Base-by-base conservation (phyloP, 306 rosid genomes). In the Argentina anserina region DNA sequence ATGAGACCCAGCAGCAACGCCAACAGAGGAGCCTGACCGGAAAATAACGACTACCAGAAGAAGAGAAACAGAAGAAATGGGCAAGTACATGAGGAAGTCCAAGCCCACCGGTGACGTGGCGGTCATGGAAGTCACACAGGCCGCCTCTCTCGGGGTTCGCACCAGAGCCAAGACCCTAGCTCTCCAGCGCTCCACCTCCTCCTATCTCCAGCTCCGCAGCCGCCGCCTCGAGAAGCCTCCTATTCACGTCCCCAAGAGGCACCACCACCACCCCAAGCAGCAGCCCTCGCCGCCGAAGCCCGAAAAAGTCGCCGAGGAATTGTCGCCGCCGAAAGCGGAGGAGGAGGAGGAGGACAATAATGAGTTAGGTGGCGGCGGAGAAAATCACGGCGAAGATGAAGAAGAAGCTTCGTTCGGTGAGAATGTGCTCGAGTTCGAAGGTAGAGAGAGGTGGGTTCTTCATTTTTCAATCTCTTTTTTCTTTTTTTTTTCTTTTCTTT, bases 101-200 rank as follows among this genome's bases (percentile, higher is more conserved):
- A 91, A 94, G 63, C 72, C 92, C 3, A 50, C 86, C 2, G 86
- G 85, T 13, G 90, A 91, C 40, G 70, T 88, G 10, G 78, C 95
- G 1, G 82, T 90, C 2, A 79, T 89, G 83, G 97, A 94, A 47
- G 82, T 85, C 45, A 67, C 93, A 1, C 90, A 85, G 29, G 65
- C 90, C 28, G 58, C 60, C 69, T 76, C 90, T 71, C 79, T 77
- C 37, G 97, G 99, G 18, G 99, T 94, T 36, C 85, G 96, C 31
- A 94, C 99, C 37, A 91, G 99, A 11, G 97, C 99, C 74, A 90
- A 88, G 86, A 94, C 97, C 86, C 88, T 91, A 79, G 99, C 99
- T 17, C 88, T 84, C 29, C 89, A 85, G 77, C 85, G 84, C 25
- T 79, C 84, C 0, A 0, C 68, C 82, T 2, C 79, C 6, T 90